Conservation (phyloP, 805 yeast genomes). For the Trichomonascus vanleenenianus region DNA sequence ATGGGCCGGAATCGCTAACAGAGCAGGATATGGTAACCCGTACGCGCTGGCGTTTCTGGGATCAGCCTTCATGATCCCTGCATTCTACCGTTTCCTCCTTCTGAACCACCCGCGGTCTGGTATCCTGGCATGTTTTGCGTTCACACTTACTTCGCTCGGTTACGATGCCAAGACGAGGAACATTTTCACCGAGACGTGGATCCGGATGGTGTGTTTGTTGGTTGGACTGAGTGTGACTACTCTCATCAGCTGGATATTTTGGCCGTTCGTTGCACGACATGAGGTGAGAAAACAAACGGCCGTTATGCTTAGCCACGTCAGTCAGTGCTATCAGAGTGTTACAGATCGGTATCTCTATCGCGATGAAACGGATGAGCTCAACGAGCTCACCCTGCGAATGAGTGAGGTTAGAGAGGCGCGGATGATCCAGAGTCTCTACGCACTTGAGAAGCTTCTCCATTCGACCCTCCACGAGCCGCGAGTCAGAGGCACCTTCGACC, state of each 20-base stretch:
- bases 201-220: conserved; percentile 32
- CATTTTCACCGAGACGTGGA: conserved; percentile 34
- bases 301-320: conserved; percentile 34
- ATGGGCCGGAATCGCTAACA: conserved; percentile 42
- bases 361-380: conserved; percentile 40
- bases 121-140: conserved; percentile 33
- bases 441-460: conserved; percentile 32
- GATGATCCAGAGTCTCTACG: conserved; percentile 37
- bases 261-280: conserved; percentile 41
- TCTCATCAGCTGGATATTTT: conserved; percentile 37
- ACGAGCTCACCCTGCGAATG: conserved; percentile 36
- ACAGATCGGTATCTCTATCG: conserved; percentile 43
- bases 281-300: conserved; percentile 36
- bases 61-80: conserved; percentile 29
- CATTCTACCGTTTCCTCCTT: conserved; percentile 30
- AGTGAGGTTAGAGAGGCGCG: conserved; percentile 43
- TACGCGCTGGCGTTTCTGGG: conserved; percentile 37
- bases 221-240: conserved; percentile 34
- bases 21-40: conserved; percentile 33
- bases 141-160: conserved; percentile 34
- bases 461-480: conserved; percentile 34
- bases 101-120: conserved; percentile 38
- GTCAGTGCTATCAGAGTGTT: conserved; percentile 40
- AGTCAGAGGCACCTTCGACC: conserved; percentile 30
- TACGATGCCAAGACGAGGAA: conserved; percentile 12